Evolutionary conservation across 345 rosid genomes (phyloP).

Genomic region (Aquilaria malaccensis): DNA sequence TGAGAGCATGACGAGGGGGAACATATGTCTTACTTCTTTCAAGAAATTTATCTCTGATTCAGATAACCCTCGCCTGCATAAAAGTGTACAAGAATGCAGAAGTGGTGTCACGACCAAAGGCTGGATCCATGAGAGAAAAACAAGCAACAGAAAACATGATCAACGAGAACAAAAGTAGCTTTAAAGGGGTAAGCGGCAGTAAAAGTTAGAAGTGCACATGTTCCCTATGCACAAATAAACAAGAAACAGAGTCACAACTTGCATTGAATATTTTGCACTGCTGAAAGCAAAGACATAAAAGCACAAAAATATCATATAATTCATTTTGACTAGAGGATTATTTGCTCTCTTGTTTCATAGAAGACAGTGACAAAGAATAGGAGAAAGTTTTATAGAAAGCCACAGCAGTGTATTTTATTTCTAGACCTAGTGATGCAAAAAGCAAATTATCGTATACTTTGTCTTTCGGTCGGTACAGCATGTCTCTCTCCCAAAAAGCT

Average conservation of each 20-base stretch:
- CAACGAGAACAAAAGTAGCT: neutral
- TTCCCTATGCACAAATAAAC: neutral
- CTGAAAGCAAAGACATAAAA: no score
- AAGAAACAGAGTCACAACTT: neutral
- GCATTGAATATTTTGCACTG: no score
- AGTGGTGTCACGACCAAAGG: neutral
- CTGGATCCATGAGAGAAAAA: neutral
- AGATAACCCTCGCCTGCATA: constrained; percentile 90
- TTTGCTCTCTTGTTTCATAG: no score
- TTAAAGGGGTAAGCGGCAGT: neutral
- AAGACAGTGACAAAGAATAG: no score
- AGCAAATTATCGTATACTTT: no score
- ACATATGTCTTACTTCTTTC: constrained; percentile 52
- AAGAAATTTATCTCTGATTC: constrained; percentile 74
- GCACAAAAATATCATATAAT: no score
- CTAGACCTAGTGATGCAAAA: no score
- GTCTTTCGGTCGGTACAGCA: no score
- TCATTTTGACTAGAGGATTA: no score
- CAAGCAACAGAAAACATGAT: constrained; percentile 5
- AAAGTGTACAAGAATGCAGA: constrained; percentile 7
- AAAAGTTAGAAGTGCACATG: neutral
- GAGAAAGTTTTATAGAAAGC: no score
- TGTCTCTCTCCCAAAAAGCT: no score
- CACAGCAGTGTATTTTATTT: no score
- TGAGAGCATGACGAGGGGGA: constrained; percentile 8